Evolutionary conservation across 352 stramenopile genomes (phyloP), one percentile per base, ranked within the genome.

Genomic region (Phytophthora meadii): DNA sequence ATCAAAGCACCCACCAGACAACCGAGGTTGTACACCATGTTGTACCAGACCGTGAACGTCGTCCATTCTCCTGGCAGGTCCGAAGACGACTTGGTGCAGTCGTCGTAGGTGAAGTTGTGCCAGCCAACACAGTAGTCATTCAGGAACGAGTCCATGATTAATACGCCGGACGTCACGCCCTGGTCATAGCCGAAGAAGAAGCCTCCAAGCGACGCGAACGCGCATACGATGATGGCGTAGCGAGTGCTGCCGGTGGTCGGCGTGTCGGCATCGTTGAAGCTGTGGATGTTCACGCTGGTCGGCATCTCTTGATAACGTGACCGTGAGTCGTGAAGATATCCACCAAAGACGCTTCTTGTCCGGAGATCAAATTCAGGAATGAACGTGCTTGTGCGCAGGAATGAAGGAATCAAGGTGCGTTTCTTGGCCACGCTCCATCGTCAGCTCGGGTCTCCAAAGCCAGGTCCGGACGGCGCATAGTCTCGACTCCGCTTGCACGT

Each of bases 101-200:
- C 55, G 0, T 72, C 56, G 39, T 72, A 67, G 2, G 71, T 76
- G 64, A 73, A 76, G 56, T 74, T 70, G 27, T 70, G 50, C 63
- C 68, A 77, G 27, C 54, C 68, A 6, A 69, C 54, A 37, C 72
- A 80, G 24, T 72, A 78, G 55, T 72, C 66, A 25, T 72, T 60
- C 28, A 78, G 58, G 61, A 75, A 78, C 19, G 65, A 75, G 41
- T 70, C 65, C 70, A 78, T 78, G 53, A 73, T 73, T 1, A 73
- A 27, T 2, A 74, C 65, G 14, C 59, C 65, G 1, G 53, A 66
- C 6, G 65, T 74, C 17, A 74, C 65, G 6, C 65, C 65, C 37
- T 72, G 64, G 37, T 71, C 63, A 9, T 71, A 71, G 41, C 63
- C 63, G 51, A 72, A 72, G 45, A 72, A 72, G 53, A 73, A 66